Evolutionary conservation across 352 stramenopile genomes (phyloP).

Genomic region (Blastocystis sp.): DNA sequence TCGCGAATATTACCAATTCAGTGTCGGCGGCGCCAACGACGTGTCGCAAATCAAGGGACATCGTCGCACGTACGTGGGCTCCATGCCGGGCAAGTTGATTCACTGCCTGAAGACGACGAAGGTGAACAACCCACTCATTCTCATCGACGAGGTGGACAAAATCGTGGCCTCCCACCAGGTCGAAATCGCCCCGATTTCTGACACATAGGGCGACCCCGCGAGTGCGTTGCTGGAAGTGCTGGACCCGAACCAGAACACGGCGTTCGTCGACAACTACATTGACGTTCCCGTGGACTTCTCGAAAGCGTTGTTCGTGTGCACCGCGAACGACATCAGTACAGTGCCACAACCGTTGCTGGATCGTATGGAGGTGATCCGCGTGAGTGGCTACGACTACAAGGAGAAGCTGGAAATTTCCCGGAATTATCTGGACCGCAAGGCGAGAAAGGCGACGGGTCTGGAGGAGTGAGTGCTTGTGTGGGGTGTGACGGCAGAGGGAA

Average conservation of each 20-base stretch:
- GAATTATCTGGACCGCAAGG: conserved; percentile 95
- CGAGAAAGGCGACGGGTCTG: conserved; percentile 88
- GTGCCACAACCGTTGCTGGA: conserved; percentile 96
- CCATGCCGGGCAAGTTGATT: conserved; percentile 98
- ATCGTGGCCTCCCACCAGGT: conserved; percentile 46
- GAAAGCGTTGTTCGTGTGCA: conserved; percentile 92
- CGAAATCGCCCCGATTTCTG: conserved; percentile 71
- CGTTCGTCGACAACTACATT: conserved; percentile 96
- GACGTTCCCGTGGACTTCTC: conserved; percentile 96
- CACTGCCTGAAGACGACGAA: conserved; percentile 96
- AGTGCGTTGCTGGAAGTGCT: conserved; percentile 94
- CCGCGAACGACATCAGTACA: conserved; percentile 91
- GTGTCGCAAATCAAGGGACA: conserved; percentile 98
- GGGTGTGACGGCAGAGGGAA: conserved; percentile 4
- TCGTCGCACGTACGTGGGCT: conserved; percentile 94
- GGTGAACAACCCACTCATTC: conserved; percentile 93
- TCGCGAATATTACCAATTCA: conserved; percentile 97
- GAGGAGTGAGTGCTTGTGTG: background rate
- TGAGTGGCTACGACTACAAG: conserved; percentile 92
- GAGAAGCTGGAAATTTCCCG: conserved; percentile 97
- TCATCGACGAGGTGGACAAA: conserved; percentile 96
- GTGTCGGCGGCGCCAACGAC: conserved; percentile 92
- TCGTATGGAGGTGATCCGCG: conserved; percentile 96
- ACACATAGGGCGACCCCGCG: conserved; percentile 87
- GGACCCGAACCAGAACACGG: conserved; percentile 93